Conservation (phyloP, 2,329 filamentous ascomycete genomes). For the Nothophaeocryptopus gaeumannii region DNA sequence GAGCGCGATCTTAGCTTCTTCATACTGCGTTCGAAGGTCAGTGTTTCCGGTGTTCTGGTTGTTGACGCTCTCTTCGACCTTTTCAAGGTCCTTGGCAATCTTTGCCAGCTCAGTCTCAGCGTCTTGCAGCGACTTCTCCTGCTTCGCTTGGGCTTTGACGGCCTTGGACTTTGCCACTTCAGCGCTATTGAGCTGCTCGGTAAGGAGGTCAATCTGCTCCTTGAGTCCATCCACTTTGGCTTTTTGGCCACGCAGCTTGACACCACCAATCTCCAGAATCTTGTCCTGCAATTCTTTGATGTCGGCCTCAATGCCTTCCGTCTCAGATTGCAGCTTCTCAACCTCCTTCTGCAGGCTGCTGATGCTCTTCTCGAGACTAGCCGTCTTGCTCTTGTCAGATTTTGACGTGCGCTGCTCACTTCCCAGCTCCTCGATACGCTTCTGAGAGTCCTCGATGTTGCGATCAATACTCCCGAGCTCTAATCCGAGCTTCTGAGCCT, state of each 20-base stretch:
- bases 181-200: conserved; percentile 78
- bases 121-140: conserved; percentile 77
- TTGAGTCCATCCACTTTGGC: conserved; percentile 86
- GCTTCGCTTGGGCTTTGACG: conserved; percentile 85
- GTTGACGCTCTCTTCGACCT: conserved; percentile 73
- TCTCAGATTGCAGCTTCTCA: conserved; percentile 75
- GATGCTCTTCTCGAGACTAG: conserved; percentile 74
- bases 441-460: conserved; percentile 79
- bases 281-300: conserved; percentile 91
- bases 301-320: conserved; percentile 84
- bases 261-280: conserved; percentile 97
- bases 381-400: conserved; percentile 71
- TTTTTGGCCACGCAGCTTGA: conserved; percentile 85
- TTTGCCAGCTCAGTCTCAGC: conserved; percentile 75
- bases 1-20: conserved; percentile 75
- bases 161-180: conserved; percentile 89
- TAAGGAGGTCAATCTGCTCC: conserved; percentile 75
- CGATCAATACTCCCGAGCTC: conserved; percentile 84
- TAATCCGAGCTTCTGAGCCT: conserved; percentile 83
- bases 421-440: conserved; percentile 78
- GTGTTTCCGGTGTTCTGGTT: conserved; percentile 74
- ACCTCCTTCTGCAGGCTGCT: conserved; percentile 72
- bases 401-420: conserved; percentile 78
- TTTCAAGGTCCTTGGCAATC: conserved; percentile 69
- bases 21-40: conserved; percentile 67